Evolutionary conservation across 2,329 filamentous ascomycete genomes (phyloP), one percentile per base, ranked within the genome.

Genomic region (Neofusicoccum umdonicola): DNA sequence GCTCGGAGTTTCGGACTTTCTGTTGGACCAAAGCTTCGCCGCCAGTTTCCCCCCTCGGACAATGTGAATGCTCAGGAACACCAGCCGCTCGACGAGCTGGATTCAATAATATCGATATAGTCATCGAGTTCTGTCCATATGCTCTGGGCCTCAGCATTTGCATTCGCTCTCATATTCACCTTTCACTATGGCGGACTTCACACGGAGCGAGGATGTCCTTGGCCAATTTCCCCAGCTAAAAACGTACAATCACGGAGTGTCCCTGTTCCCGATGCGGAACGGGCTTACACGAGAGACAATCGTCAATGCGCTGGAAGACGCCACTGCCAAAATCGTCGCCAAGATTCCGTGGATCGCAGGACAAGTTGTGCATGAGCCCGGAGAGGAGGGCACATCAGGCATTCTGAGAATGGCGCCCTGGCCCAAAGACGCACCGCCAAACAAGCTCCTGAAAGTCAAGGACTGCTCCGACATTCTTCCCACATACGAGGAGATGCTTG

Each of bases 401-500:
- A 13, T 41, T 4, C 42, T 42, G 19, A 31, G n/a, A 13, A 17
- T 57, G 34, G 44, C 44, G 5, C 64, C 60, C 3, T 65, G 64
- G 64, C 58, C 64, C 3, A 31, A 34, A 11, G 2, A 62, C 19
- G 15, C 22, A 1, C 57, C 41, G 11, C 39, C 39, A 3, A 48
- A 62, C 35, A 47, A 48, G 4, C 45, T 48, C 6, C 45, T 48
- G 45, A 48, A 31, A 13, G 61, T 67, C 17, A 70, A 69, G 62
- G 66, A 72, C 51, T 69, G 62, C 47, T 51, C 50, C 1, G 65
- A 70, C 7, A 19, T 66, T 4, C 58, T 62, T n/a, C 67, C 68
- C 9, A 56, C 66, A 1, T 67, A 68, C 31, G 68, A 63, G 11
- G 63, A 73, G 60, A 66, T 72, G n/a, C 19, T 66, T 12, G 27